Evolutionary conservation across 495 filamentous ascomycete species (phyloP).

Genomic region (Cercophora scortea): DNA sequence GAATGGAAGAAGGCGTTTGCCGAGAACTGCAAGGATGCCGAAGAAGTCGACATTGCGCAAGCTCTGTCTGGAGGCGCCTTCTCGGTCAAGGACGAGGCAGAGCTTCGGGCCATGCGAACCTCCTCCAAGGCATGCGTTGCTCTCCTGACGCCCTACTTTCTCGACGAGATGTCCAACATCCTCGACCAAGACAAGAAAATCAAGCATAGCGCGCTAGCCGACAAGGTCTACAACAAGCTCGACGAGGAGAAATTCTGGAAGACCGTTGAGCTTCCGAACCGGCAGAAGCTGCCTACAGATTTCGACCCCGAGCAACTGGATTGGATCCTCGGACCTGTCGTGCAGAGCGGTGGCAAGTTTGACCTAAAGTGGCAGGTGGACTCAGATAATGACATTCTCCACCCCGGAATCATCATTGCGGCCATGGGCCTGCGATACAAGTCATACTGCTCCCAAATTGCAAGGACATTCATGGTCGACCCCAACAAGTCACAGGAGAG

Average conservation of each 20-base stretch:
- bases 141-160: constrained; percentile 86
- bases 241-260: constrained; percentile 91
- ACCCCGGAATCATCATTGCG: constrained; percentile 85
- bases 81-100: constrained; percentile 92
- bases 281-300: constrained; percentile 71
- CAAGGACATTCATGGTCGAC: constrained; percentile 90
- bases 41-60: constrained; percentile 78
- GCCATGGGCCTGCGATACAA: constrained; percentile 90
- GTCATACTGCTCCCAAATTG: constrained; percentile 84
- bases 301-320: constrained; percentile 90
- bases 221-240: constrained; percentile 82
- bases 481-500: constrained; percentile 90
- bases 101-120: constrained; percentile 87
- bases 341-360: constrained; percentile 93
- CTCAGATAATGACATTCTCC: constrained; percentile 76
- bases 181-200: constrained; percentile 95
- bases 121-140: constrained; percentile 88
- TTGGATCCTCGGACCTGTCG: constrained; percentile 83
- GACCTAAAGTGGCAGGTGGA: constrained; percentile 72
- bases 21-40: constrained; percentile 70
- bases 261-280: constrained; percentile 55
- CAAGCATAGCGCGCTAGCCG: constrained; percentile 73
- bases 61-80: constrained; percentile 78
- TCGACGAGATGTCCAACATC: constrained; percentile 94
- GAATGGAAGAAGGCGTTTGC: constrained; percentile 84